Evolutionary conservation across 441 rosid species (phyloP), one percentile per base, ranked within the genome.

Genomic region (Erodium chrysanthum): DNA sequence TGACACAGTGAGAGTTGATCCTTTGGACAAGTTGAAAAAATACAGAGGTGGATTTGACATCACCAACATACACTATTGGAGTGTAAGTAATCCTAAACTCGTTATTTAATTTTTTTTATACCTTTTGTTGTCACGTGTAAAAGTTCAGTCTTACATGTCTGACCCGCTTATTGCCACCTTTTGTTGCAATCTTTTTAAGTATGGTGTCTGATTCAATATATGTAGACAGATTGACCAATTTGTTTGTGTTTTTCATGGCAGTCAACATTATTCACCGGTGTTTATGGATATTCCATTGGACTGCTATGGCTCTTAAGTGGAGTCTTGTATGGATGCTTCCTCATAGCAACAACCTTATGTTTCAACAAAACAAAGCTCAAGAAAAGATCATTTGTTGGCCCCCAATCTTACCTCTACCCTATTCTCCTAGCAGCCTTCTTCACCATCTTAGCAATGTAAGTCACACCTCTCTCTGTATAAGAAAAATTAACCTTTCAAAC

Each of bases 21-120:
- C 95, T 8, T 73, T 88, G 0, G 75, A 84, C 64, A 58, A 61
- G 56, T 70, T 86, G 37, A 78, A 83, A 18, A 82, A 86, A 69
- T 88, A 86, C 64, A 85, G 80, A 74, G 91, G 95, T 71, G 95
- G 95, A 15, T 88, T 68, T 74, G 83, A 88, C 75, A 76, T 88
- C 67, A 88, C 86, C 68, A 83, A 85, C 84, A 79, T 72, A 52
- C 88, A 88, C 46, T 88, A 88, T 29, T 88, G 95, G 91, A 86
- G 82, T 77, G 95, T 88, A 86, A 86, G 22, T 65, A 35, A 5
- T 0, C 40, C 40, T 0, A 0, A 0, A 0, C 40, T 35, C 9
- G 4, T 31, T 0, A 31, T 31, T 31, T 4, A 31, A 31, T 1
- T 31, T 31, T 31, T 27, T n/a, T n/a, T n/a, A n/a, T n/a, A n/a